Base-by-base conservation (phyloP, 2,329 filamentous ascomycete species). In the Exophiala aquamarina region DNA sequence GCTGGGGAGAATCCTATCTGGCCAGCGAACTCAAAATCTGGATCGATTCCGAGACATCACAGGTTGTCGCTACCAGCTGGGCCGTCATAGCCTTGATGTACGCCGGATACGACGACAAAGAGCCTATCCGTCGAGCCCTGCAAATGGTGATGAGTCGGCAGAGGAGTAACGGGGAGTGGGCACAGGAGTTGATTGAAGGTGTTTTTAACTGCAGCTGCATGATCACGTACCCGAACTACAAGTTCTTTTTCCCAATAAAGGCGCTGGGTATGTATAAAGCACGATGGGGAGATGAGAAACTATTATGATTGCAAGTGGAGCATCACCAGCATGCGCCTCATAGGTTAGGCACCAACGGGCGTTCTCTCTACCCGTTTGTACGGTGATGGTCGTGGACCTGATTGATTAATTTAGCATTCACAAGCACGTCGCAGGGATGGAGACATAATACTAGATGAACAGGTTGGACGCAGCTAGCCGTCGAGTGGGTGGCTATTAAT, bases 171-270 rank as follows among this genome's bases (percentile, higher is more conserved):
- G 93, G 93, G 26, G 91, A 96, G 71, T 98, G 93, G 93, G 66
- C 87, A 57, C 91, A 96, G 65, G 93, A 97, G 68, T 85, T 87
- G 1, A 97, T 98, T 60, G 93, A 98, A 67, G 93, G 93, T 2
- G 93, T 98, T 9, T 98, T 98, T 71, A 98, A 98, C 71, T 95
- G 96, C 75, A 93, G 85, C 62, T 97, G 83, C 76, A 97, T 96
- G 89, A 98, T 98, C 57, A 93, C 89, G 1, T 98, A 98, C 64
- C 92, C 92, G 34, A 98, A 98, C 75, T 98, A 98, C 76, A 98
- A 97, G 74, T 93, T 95, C 66, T 87, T 86, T 49, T 98, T 96
- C 69, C 84, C 92, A 1, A 87, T 97, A 65, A 95, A 94, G 71
- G 93, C 93, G 2, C 68, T 98, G 55, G 93, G 93, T 4, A 86